Conservation (phyloP, 2,329 filamentous ascomycete species). For the Xylaria sp. region DNA sequence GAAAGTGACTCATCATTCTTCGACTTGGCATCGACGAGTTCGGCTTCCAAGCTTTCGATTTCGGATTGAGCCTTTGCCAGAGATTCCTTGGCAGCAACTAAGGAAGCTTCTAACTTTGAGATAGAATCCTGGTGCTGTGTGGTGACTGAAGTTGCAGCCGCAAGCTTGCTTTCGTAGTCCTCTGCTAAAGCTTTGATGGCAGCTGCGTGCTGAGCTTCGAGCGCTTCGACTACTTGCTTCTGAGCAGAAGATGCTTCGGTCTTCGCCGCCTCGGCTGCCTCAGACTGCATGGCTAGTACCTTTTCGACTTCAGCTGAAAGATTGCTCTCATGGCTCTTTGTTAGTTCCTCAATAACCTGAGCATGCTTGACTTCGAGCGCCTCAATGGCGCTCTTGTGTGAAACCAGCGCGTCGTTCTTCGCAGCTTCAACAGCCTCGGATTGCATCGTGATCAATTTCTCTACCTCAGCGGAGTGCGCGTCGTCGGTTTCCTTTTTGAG, state of each 20-base stretch:
- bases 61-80: slow-evolving; percentile 41
- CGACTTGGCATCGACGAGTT: slow-evolving; percentile 45
- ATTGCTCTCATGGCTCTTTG: slow-evolving; percentile 43
- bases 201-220: slow-evolving; percentile 50
- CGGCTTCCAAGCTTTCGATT: slow-evolving; percentile 40
- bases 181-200: slow-evolving; percentile 55
- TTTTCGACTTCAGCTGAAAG: slow-evolving; percentile 44
- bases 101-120: slow-evolving; percentile 42
- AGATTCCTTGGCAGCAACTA: slow-evolving; percentile 44
- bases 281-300: slow-evolving; percentile 47
- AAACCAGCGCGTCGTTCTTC: slow-evolving; percentile 46
- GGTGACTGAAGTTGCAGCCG: slow-evolving; percentile 36
- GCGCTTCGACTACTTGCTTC: slow-evolving; percentile 32
- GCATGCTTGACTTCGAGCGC: slow-evolving; percentile 52
- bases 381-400: slow-evolving; percentile 38
- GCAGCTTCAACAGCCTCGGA: slow-evolving; percentile 52
- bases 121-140: slow-evolving; percentile 41
- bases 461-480: slow-evolving; percentile 51
- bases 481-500: slow-evolving; percentile 50
- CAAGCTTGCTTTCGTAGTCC: slow-evolving; percentile 38
- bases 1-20: slow-evolving; percentile 45
- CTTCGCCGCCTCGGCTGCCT: slow-evolving; percentile 52
- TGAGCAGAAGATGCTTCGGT: slow-evolving; percentile 42
- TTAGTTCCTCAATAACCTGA: slow-evolving; percentile 54
- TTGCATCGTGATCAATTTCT: slow-evolving; percentile 51